These are phyloP conservation scores for Galerina marginata DNA, from an alignment of 768 basidiomycete genomes.

Conservation along the genomic window DNA sequence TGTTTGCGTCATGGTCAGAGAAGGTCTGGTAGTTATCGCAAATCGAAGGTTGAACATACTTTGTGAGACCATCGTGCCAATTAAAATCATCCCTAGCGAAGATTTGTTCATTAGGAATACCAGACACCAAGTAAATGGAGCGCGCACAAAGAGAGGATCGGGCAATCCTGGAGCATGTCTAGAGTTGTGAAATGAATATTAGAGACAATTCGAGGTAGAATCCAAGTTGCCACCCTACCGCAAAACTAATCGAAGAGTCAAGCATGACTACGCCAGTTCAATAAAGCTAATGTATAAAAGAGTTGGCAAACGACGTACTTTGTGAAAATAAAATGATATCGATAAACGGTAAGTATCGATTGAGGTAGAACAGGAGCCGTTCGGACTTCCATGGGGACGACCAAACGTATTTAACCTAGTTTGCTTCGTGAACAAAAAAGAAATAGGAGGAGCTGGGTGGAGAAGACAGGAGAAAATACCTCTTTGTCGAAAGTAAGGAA, in stretches of 20 bases:
- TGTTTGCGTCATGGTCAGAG: not conserved
- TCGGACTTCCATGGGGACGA: not conserved
- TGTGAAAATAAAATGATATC: not conserved
- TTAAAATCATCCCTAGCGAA: too few species aligned
- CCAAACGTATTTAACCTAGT: not conserved
- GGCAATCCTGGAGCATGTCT: too few species aligned
- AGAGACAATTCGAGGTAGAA: too few species aligned
- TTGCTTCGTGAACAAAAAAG: not conserved
- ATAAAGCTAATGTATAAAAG: too few species aligned
- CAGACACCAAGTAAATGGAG: too few species aligned
- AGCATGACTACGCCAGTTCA: too few species aligned
- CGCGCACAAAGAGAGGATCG: too few species aligned
- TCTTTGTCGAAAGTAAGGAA: not conserved
- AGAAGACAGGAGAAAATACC: not conserved
- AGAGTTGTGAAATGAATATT: too few species aligned
- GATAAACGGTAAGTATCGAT: conserved; percentile 2
- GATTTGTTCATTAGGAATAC: too few species aligned
- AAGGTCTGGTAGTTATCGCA: not conserved
- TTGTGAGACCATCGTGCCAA: not conserved
- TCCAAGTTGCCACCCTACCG: too few species aligned
- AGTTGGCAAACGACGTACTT: not conserved
- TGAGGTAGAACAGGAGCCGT: not conserved
- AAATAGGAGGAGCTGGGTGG: too few species aligned
- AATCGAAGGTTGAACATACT: not conserved
- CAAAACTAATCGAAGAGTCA: too few species aligned